These are phyloP conservation scores for Penicillium longicatenatum DNA, from an alignment of 495 filamentous ascomycete genomes.

Conservation along the genomic window DNA sequence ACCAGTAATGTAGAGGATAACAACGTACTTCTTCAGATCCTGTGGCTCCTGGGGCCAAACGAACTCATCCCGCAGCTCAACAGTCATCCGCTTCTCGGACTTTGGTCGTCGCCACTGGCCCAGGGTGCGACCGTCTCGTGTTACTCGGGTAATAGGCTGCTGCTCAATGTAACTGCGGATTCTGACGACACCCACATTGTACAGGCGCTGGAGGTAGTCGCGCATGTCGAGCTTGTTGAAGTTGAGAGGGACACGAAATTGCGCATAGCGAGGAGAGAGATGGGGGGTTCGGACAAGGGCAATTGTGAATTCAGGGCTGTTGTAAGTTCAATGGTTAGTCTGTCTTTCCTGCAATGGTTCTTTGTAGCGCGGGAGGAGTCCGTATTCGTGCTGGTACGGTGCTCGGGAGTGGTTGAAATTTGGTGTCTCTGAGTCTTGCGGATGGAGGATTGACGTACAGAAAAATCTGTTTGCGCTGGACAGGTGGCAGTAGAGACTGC, in stretches of 20 bases:
- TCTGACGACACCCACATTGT: conserved; percentile 64
- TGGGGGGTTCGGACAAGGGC: conserved; percentile 70
- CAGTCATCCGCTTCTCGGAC: conserved; percentile 85
- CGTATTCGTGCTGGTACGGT: neutral
- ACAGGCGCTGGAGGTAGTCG: conserved; percentile 81
- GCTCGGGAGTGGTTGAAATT: conserved; percentile 14
- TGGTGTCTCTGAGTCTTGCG: conserved; percentile 1
- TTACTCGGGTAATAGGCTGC: conserved; percentile 53
- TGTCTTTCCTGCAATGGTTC: neutral
- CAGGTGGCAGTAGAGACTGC: conserved; percentile 13
- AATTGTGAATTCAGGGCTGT: conserved; percentile 76
- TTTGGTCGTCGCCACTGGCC: conserved; percentile 57
- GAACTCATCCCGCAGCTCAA: conserved; percentile 82
- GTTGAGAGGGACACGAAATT: conserved; percentile 81
- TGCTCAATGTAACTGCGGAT: conserved; percentile 81
- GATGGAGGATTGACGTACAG: conserved; percentile 53
- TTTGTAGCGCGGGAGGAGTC: neutral
- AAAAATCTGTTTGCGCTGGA: conserved; percentile 61
- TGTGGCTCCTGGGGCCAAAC: conserved; percentile 71
- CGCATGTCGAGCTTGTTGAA: conserved; percentile 91
- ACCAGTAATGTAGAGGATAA: neutral
- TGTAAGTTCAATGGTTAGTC: neutral
- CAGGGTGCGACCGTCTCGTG: conserved; percentile 41
- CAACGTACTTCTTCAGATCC: conserved; percentile 56
- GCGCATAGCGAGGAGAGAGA: conserved; percentile 74